Base-by-base conservation (phyloP, 148 eudicot species). In the Rhododendron mucronatum region DNA sequence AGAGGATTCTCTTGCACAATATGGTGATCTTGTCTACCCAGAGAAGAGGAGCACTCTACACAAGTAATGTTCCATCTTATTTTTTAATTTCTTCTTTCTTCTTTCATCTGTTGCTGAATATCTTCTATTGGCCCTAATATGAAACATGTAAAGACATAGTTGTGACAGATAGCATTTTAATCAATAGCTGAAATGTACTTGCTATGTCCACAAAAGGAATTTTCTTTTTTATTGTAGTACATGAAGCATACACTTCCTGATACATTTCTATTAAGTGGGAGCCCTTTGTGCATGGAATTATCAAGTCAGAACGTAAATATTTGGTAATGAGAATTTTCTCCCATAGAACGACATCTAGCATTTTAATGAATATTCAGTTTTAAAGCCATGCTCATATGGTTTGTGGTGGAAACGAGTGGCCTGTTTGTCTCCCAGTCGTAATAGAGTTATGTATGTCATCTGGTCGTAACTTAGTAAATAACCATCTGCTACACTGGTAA, bases 1-100 rank as follows among this genome's bases (percentile, higher is more conserved):
- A 63, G 98, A 94, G 86, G 93, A 89, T 86, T 95, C 98, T 77
- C 96, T 97, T 83, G 93, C 99, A 45, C 99, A 97, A 85, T 97
- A 95, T 89, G 98, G 98, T 73, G 94, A 93, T 85, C 92, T 97
- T 85, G 98, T 97, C 88, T 95, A 94, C 88, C 98, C 92, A 13
- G 98, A 94, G 44, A 87, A 86, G 82, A 92, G 89, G 33, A 97
- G 98, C 83, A 79, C 93, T 86, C 91, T 96, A 63, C 89, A 90
- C 84, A 94, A 94, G 99, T 96, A 94, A 92, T 87, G 18, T 84
- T 87, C 82, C 28, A 65, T 88, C 74, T 73, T 65, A 71, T 55
- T 16, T 55, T 55, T 55, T 14, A 0, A 30, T 61, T 35, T 51
- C 61, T 53, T 83, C 81, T 67, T 84, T 59, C 45, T 71, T 73